A percentile compares a stretch with the other conserved stretches of the same genome.
phyloP scores from a whole-genome alignment of 1,139 yeast genomes.

The Kluyveromyces sp. region DNA sequence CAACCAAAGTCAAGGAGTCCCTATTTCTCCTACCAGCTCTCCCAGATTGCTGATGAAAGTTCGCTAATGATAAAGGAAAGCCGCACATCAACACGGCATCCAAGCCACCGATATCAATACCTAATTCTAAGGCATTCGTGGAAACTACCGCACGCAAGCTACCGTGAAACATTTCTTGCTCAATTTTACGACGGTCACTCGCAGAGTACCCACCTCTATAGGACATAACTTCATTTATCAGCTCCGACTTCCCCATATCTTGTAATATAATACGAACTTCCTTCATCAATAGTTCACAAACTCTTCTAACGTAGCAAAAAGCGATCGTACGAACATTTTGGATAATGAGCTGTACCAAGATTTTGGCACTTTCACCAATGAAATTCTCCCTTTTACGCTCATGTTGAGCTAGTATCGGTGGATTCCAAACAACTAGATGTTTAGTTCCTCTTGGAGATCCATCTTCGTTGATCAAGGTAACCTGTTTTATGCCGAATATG shows the following conservation, averaged over 20 bases:
- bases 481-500: slow-evolving; percentile 56
- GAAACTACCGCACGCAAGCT: slow-evolving; percentile 80
- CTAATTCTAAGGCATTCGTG: slow-evolving; percentile 90
- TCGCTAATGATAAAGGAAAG: slow-evolving; percentile 79
- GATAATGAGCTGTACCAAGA: slow-evolving; percentile 58
- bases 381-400: slow-evolving; percentile 51
- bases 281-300: slow-evolving; percentile 82
- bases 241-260: slow-evolving; percentile 37
- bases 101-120: slow-evolving; percentile 86
- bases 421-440: slow-evolving; percentile 74
- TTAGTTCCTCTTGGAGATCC: slow-evolving; percentile 86
- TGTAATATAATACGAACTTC: slow-evolving; percentile 55
- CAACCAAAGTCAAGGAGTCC: slow-evolving; percentile 72
- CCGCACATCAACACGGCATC: slow-evolving; percentile 92
- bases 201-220: slow-evolving; percentile 94
- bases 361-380: slow-evolving; percentile 66
- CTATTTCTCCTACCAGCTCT: slow-evolving; percentile 82
- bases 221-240: slow-evolving; percentile 72
- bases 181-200: slow-evolving; percentile 77
- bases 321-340: slow-evolving; percentile 74
- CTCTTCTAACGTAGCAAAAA: slow-evolving; percentile 78
- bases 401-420: slow-evolving; percentile 41
- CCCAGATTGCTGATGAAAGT: slow-evolving; percentile 92
- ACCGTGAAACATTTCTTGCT: slow-evolving; percentile 83
- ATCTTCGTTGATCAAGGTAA: slow-evolving; percentile 57